Evolutionary conservation across 768 basidiomycete species (phyloP).

Genomic region (Leccinum longicurvipes): DNA sequence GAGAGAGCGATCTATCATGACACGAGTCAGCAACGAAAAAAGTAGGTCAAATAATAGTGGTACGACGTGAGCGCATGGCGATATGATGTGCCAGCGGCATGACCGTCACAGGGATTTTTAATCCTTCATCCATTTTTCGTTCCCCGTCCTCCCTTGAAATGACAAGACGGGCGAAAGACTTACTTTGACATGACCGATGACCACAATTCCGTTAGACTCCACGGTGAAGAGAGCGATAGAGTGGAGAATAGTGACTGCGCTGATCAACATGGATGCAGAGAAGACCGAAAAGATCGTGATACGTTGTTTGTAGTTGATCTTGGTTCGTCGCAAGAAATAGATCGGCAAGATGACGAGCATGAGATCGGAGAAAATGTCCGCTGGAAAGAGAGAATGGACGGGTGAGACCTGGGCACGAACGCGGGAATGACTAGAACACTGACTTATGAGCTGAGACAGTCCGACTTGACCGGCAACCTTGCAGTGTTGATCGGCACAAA

Average conservation of each 20-base stretch:
- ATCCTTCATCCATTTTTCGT: neutral
- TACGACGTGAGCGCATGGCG: too few relatives aligned
- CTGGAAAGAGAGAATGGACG: conserved; percentile 1
- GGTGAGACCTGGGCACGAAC: neutral
- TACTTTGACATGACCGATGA: conserved; percentile 25
- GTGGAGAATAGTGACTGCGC: conserved; percentile 18
- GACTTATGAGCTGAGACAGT: conserved; percentile 23
- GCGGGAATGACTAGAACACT: neutral
- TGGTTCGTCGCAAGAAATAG: conserved; percentile 3
- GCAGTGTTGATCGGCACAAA: conserved; percentile 10
- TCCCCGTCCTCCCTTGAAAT: neutral
- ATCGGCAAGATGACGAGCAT: conserved; percentile 19
- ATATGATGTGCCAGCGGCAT: neutral
- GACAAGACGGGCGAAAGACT: neutral
- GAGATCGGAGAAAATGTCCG: conserved; percentile 19
- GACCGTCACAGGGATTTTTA: neutral
- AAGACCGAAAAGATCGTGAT: conserved; percentile 20
- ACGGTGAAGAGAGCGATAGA: conserved; percentile 5
- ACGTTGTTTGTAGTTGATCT: conserved; percentile 9
- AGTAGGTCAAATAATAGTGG: too few relatives aligned
- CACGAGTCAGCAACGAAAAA: neutral
- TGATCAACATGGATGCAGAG: conserved; percentile 17
- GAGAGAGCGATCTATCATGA: conserved; percentile 19
- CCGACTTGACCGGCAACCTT: neutral
- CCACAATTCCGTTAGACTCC: neutral